Evolutionary conservation across 2,329 filamentous ascomycete genomes (phyloP).

Genomic region (Neofusicoccum kwambonambiense): DNA sequence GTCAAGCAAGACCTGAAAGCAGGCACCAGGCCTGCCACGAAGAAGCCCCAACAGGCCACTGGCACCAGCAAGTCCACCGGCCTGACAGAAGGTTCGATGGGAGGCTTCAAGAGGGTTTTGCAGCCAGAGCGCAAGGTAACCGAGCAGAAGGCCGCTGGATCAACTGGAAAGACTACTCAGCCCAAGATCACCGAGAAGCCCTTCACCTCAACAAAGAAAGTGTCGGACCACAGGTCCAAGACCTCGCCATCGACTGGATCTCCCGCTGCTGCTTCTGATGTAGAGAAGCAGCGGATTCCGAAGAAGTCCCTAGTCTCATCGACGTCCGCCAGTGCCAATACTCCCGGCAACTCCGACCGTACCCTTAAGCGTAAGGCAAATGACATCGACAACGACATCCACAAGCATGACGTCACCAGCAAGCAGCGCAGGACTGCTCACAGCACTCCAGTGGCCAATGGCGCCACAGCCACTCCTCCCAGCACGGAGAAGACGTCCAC

Average conservation of each 20-base stretch:
- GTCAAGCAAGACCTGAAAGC: conserved; percentile 13
- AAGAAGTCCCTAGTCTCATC: conserved; percentile 37
- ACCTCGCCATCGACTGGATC: conserved; percentile 64
- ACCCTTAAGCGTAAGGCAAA: conserved; percentile 43
- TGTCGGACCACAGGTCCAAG: conserved; percentile 52
- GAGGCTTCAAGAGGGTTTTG: not conserved
- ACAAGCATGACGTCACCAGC: conserved; percentile 33
- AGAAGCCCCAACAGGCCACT: not conserved
- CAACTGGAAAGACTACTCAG: not conserved
- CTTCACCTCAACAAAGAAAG: conserved; percentile 14
- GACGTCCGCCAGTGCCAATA: conserved; percentile 27
- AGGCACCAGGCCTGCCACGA: conserved; percentile 18
- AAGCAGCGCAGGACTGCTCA: conserved; percentile 35
- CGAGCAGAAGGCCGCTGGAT: not conserved
- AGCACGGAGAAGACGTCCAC: conserved; percentile 31
- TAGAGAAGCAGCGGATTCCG: conserved; percentile 46
- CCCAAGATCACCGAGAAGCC: conserved; percentile 13
- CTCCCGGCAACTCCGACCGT: conserved; percentile 33
- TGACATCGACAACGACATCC: conserved; percentile 37
- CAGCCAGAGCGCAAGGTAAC: not conserved
- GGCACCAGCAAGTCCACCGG: not conserved
- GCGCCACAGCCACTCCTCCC: conserved; percentile 29
- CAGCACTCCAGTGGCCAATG: conserved; percentile 29
- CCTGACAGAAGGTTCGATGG: not conserved
- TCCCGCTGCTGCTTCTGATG: conserved; percentile 60